These are phyloP conservation scores for Cystobasidium sp. DNA, from an alignment of 1,284 basidiomycete genomes.

Conservation along the genomic window DNA sequence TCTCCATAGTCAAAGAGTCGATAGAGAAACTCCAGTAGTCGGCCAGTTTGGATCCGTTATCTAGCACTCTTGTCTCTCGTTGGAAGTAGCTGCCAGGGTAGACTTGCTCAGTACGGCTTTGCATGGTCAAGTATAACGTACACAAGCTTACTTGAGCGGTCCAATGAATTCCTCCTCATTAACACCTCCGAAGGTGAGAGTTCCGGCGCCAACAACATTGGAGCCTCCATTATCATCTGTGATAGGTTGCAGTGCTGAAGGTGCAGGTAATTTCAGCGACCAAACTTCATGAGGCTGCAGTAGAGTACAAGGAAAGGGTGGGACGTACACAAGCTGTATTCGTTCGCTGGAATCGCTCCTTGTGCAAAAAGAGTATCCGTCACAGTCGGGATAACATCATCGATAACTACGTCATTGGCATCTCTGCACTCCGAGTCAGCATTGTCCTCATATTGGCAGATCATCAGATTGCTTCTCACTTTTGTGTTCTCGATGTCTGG, in stretches of 20 bases:
- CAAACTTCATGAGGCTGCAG: background rate
- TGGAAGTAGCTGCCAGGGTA: slow-evolving; percentile 6
- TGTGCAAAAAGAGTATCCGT: slow-evolving; percentile 28
- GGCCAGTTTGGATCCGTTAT: slow-evolving; percentile 19
- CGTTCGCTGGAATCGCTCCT: slow-evolving; percentile 20
- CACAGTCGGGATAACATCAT: slow-evolving; percentile 24
- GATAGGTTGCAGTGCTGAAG: slow-evolving; percentile 22
- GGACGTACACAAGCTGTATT: slow-evolving; percentile 20
- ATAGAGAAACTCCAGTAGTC: slow-evolving; percentile 31
- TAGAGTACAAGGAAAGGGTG: background rate
- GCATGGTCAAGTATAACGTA: background rate
- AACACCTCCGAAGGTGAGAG: slow-evolving; percentile 37
- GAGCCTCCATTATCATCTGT: slow-evolving; percentile 33
- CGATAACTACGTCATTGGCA: slow-evolving; percentile 1
- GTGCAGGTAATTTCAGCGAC: no score
- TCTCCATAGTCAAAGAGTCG: slow-evolving; percentile 34
- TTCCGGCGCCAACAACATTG: slow-evolving; percentile 29
- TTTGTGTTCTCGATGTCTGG: slow-evolving; percentile 26
- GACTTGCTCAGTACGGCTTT: background rate
- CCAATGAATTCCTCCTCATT: slow-evolving; percentile 26
- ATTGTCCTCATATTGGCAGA: background rate
- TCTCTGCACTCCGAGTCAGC: background rate
- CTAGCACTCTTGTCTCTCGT: slow-evolving; percentile 12
- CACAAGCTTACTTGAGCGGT: slow-evolving; percentile 20
- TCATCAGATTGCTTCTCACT: background rate